Evolutionary conservation across 164 flowering plant species (phyloP).

Genomic region (Aristolochia contorta): DNA sequence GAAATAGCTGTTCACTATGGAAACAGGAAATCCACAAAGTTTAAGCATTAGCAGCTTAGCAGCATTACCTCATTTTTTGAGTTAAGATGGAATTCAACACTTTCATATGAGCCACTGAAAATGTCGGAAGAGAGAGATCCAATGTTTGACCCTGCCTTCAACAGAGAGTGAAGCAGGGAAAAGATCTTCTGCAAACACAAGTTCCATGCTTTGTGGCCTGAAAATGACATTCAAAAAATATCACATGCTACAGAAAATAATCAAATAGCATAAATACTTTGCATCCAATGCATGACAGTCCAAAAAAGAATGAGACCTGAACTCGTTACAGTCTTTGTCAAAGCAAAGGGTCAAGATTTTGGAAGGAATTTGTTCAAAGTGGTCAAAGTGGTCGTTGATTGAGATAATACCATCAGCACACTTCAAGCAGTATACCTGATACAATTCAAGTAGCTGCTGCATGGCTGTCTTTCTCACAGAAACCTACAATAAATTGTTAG

Average conservation of each 20-base stretch:
- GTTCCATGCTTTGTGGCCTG: constrained; percentile 80
- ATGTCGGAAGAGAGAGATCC: constrained; percentile 63
- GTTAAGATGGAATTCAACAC: constrained; percentile 58
- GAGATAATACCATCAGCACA: constrained; percentile 44
- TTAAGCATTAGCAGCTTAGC: background rate
- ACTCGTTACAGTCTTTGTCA: constrained; percentile 83
- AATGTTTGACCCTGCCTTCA: constrained; percentile 63
- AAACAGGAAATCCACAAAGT: background rate
- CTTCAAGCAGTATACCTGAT: constrained; percentile 57
- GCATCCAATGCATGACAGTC: background rate
- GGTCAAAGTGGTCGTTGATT: constrained; percentile 42
- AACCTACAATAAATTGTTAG: constrained; percentile 29
- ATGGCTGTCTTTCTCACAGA: constrained; percentile 74
- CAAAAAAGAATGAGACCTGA: constrained; percentile 43
- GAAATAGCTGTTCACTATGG: constrained; percentile 5
- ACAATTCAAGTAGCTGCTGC: constrained; percentile 66
- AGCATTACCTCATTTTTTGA: constrained; percentile 68
- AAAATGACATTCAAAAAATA: constrained; percentile 3
- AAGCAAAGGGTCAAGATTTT: constrained; percentile 71
- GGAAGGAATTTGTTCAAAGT: constrained; percentile 76
- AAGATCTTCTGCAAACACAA: constrained; percentile 58
- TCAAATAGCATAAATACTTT: background rate
- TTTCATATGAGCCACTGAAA: constrained; percentile 55
- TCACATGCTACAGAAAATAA: background rate
- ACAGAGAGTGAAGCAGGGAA: constrained; percentile 64